Conservation (phyloP, 2,329 filamentous ascomycete species). For the Xylaria digitata region DNA sequence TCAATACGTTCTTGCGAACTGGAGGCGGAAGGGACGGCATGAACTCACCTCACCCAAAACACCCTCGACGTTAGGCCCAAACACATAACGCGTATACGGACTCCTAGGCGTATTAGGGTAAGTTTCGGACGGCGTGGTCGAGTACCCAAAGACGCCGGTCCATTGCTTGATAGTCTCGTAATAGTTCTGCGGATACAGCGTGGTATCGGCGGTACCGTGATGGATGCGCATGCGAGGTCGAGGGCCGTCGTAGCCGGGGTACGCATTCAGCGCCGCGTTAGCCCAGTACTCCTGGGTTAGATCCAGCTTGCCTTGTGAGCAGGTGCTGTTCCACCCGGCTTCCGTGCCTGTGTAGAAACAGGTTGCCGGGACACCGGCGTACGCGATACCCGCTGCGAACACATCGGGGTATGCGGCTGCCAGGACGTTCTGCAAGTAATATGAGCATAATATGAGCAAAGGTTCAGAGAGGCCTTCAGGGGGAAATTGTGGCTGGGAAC, state of each 20-base stretch:
- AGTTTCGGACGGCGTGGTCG: constrained; percentile 33
- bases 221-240: constrained; percentile 50
- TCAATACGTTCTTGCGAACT: not conserved
- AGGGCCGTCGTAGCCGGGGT: constrained; percentile 49
- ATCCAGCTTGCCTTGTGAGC: constrained; percentile 59
- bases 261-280: constrained; percentile 56
- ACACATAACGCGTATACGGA: constrained; percentile 42
- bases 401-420: constrained; percentile 60
- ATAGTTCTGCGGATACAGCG: constrained; percentile 47
- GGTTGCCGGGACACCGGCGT: constrained; percentile 58
- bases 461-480: not conserved
- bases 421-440: constrained; percentile 54
- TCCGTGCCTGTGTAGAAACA: constrained; percentile 57
- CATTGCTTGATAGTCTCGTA: constrained; percentile 52
- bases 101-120: constrained; percentile 34
- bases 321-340: constrained; percentile 63
- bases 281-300: constrained; percentile 62
- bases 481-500: no score
- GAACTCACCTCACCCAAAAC: constrained; percentile 38
- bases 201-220: constrained; percentile 51
- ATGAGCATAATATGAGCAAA: constrained; percentile 7
- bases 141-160: constrained; percentile 54
- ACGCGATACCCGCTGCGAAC: constrained; percentile 58
- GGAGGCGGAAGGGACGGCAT: not conserved
- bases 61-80: constrained; percentile 42